These are phyloP conservation scores for Aspergillus diversus DNA, from an alignment of 495 filamentous ascomycete species.

Conservation along the genomic window DNA sequence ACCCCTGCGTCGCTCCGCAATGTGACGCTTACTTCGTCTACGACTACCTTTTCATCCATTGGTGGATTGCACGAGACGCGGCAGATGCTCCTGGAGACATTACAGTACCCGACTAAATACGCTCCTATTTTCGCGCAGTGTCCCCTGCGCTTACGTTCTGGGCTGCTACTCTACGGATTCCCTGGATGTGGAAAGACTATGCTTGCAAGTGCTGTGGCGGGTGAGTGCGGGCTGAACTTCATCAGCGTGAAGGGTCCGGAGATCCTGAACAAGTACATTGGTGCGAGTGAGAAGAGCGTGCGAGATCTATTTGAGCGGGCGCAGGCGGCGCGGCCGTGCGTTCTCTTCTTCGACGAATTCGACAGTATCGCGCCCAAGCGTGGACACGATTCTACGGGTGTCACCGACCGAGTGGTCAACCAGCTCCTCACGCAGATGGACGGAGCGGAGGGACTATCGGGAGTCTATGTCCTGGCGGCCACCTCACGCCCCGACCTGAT, in stretches of 20 bases:
- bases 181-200: conserved; percentile 97
- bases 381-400: conserved; percentile 94
- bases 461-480: conserved; percentile 94
- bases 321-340: conserved; percentile 83
- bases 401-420: conserved; percentile 98
- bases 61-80: conserved; percentile 86
- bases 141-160: conserved; percentile 88
- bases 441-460: conserved; percentile 90
- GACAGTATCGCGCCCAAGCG: conserved; percentile 96
- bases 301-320: conserved; percentile 94
- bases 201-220: conserved; percentile 88
- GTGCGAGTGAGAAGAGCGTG: conserved; percentile 91
- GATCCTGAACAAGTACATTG: conserved; percentile 98
- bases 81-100: conserved; percentile 84
- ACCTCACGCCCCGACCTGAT: conserved; percentile 91
- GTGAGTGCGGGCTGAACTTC: conserved; percentile 96
- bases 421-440: conserved; percentile 99
- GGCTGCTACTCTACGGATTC: conserved; percentile 89
- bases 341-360: conserved; percentile 98
- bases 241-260: conserved; percentile 98
- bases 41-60: conserved; percentile 86
- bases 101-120: conserved; percentile 97
- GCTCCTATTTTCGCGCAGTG: conserved; percentile 97
- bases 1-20: conserved; percentile 92
- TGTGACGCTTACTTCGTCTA: conserved; percentile 87